Base-by-base conservation (phyloP, 2,329 filamentous ascomycete genomes). In the Nannizzia gypsea region DNA sequence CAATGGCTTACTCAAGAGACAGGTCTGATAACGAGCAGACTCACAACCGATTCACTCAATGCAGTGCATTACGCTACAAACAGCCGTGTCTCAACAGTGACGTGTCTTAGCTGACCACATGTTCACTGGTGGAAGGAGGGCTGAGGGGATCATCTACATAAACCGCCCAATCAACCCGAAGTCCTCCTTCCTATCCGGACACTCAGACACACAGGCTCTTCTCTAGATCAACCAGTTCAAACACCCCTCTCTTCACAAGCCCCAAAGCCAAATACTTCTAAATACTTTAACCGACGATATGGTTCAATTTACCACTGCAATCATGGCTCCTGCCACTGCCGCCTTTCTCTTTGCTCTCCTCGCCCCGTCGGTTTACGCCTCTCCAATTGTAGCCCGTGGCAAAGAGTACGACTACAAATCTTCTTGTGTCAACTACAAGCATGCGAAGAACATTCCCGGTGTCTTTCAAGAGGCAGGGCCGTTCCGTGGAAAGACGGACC, bases 401-500 rank as follows among this genome's bases (percentile, higher is more conserved):
- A 42, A 42, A 20, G n/a, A 11, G 6, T 42, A n/a, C 15, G 38
- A n/a, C 38, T 8, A n/a, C 5, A n/a, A 42, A 15, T 15, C 38
- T 42, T n/a, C 38, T 17, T 42, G 38, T 6, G n/a, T n/a, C 38
- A 42, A 42, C 6, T 42, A 17, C 5, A 42, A 42, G 15, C 13
- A 36, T 36, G 9, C 31, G 0, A 42, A 50, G 20, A 17, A 58
- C 9, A 50, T 58, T 20, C 57, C 57, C 13, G 15, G 31, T 13
- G 20, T 50, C 28, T 58, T 58, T 26, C 13, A 48, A 42, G 57
- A 58, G 36, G 57, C 57, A 17, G 57, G 13, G 3, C 57, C 17
- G 13, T 58, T 58, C 40, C 57, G 57, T 20, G 11, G 9, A 6
- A 48, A 58, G 15, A 26, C 40, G 2, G 20, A 34, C 4, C 20